Base-by-base conservation (phyloP, 2,329 filamentous ascomycete species). In the Corniculantispora saksenae region DNA sequence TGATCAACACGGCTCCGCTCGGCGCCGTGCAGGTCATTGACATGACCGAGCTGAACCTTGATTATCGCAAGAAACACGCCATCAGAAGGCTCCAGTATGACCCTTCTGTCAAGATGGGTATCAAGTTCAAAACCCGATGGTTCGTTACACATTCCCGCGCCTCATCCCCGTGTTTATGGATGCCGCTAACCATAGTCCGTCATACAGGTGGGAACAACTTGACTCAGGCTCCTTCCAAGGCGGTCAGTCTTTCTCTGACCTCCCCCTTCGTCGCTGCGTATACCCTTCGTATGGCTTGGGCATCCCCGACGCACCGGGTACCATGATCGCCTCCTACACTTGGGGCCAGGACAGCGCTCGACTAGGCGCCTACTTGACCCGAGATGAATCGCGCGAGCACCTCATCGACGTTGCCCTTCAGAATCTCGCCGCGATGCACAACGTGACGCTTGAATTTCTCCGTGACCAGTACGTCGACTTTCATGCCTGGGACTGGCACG, bases 51-150 rank as follows among this genome's bases (percentile, higher is more conserved):
- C 68, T 74, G 2, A 67, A 69, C 1, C 69, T 76, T 0, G 66
- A 66, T 1, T 76, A 73, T 66, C 71, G 69, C 1, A 70, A 71
- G 0, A 74, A 75, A 43, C 69, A 69, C 2, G 75, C 75, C 0
- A 76, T 77, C 3, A 69, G 75, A 8, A 68, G 69, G 5, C 65
- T 77, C 15, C 72, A 72, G 4, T 75, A 76, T 10, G 74, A 74
- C 3, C 70, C 71, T 0, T 70, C 73, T 0, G 67, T 67, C 2
- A 77, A 77, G 53, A 72, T 77, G 1, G 75, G 65, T 0, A 69
- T 76, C 25, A 77, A 76, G 45, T 81, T 80, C 61, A 71, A 73
- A 57, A 68, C 69, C 0, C 66, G 73, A 1, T 77, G 72, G 73
- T 72, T 54, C 57, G 60, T 12, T 38, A n/a, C 1, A 25, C 17